These are phyloP conservation scores for Pseudonitzschia multistriata DNA, from an alignment of 108 stramenopile species.

Conservation along the genomic window DNA sequence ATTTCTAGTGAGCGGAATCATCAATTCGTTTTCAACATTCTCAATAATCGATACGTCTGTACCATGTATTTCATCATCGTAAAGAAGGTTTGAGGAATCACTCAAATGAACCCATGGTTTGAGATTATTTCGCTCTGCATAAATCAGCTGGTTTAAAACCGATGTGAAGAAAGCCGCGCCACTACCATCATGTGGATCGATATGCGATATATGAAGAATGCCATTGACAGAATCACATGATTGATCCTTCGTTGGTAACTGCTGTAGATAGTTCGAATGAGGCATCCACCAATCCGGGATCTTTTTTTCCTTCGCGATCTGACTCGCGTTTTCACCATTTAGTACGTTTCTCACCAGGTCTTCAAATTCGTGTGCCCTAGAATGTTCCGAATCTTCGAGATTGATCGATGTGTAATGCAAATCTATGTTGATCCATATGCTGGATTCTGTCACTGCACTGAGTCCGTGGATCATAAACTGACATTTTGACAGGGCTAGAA, in stretches of 20 bases:
- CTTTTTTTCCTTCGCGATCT: slow-evolving; percentile 18
- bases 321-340: slow-evolving; percentile 26
- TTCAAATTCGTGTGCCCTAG: slow-evolving; percentile 21
- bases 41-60: neutral
- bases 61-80: slow-evolving; percentile 39
- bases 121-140: slow-evolving; percentile 43
- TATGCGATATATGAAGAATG: slow-evolving; percentile 36
- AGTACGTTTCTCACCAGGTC: slow-evolving; percentile 36
- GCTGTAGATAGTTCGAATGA: neutral
- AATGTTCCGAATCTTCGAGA: slow-evolving; percentile 47
- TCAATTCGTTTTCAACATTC: neutral
- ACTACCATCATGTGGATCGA: slow-evolving; percentile 21
- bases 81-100: slow-evolving; percentile 21
- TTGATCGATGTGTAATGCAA: slow-evolving; percentile 43
- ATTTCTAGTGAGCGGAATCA: neutral
- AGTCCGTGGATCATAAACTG: slow-evolving; percentile 56
- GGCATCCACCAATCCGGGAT: slow-evolving; percentile 39
- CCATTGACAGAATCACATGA: slow-evolving; percentile 37
- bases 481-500: slow-evolving; percentile 49
- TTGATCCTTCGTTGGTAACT: neutral
- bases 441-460: slow-evolving; percentile 50
- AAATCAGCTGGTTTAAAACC: slow-evolving; percentile 45
- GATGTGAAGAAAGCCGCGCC: slow-evolving; percentile 37
- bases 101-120: slow-evolving; percentile 49
- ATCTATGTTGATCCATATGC: slow-evolving; percentile 50